Percentiles rank a stretch among this genome's conserved stretches.
Conservation (phyloP, 495 filamentous ascomycete species). For the Gamarada debralockiae region DNA sequence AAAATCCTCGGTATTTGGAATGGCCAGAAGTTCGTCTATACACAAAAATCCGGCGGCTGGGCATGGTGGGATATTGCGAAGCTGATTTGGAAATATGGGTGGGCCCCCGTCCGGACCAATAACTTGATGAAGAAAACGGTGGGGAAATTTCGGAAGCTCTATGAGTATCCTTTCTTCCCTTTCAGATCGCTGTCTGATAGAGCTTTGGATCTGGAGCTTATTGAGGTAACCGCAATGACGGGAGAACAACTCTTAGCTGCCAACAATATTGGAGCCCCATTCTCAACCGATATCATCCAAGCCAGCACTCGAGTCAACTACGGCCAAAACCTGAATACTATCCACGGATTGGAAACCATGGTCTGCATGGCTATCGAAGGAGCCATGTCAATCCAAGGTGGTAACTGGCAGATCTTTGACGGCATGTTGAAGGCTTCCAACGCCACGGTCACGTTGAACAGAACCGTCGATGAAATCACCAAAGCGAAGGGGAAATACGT, state of each 20-base stretch:
- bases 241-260: constrained; percentile 64
- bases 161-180: constrained; percentile 78
- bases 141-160: constrained; percentile 73
- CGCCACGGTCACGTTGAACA: constrained; percentile 63
- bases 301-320: constrained; percentile 94
- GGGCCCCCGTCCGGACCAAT: constrained; percentile 69
- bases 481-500: constrained; percentile 46
- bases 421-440: constrained; percentile 65
- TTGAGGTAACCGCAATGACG: constrained; percentile 59
- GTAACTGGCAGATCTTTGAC: constrained; percentile 94
- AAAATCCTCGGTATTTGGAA: constrained; percentile 78
- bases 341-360: constrained; percentile 90
- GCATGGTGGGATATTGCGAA: constrained; percentile 79
- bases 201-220: constrained; percentile 61
- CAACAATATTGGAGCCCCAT: constrained; percentile 64
- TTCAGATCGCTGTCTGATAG: constrained; percentile 69
- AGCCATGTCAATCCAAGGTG: constrained; percentile 72
- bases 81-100: constrained; percentile 81
- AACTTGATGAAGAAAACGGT: constrained; percentile 69
- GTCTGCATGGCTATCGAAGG: constrained; percentile 90
- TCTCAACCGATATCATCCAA: constrained; percentile 83
- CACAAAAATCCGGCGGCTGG: constrained; percentile 46
- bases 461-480: constrained; percentile 57
- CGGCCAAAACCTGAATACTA: constrained; percentile 76
- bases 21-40: constrained; percentile 71